phyloP scores from a whole-genome alignment of 495 filamentous ascomycete species.

The Hypoxylon intermedium region DNA sequence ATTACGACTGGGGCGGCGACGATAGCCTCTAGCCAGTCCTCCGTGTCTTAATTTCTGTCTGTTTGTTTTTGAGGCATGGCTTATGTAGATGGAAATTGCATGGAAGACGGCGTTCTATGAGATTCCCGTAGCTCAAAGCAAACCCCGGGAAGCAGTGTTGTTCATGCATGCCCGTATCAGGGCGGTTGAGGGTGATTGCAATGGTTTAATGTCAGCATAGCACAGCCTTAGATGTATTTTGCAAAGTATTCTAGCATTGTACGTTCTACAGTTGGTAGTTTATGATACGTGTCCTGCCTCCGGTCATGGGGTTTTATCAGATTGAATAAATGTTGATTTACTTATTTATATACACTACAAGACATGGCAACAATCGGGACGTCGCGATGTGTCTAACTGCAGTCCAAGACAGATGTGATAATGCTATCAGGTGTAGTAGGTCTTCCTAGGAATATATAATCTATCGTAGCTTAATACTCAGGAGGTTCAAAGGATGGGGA shows the following conservation, averaged over 20 bases:
- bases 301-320: background rate
- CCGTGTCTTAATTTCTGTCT: background rate
- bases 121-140: slow-evolving; percentile 4
- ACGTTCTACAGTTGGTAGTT: background rate
- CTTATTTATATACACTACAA: background rate
- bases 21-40: background rate
- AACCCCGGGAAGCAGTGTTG: slow-evolving; percentile 5
- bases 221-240: slow-evolving; percentile 4
- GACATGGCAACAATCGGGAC: too few relatives aligned
- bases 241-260: background rate
- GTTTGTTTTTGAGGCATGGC: slow-evolving; percentile 16
- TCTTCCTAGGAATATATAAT: background rate
- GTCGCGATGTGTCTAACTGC: too few relatives aligned
- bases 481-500: too few relatives aligned
- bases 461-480: too few relatives aligned
- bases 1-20: background rate
- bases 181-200: background rate
- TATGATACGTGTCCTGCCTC: background rate
- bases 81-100: slow-evolving; percentile 39
- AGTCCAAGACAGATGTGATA: too few relatives aligned
- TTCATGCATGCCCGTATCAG: slow-evolving; percentile 4
- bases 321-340: background rate
- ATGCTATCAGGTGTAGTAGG: too few relatives aligned
- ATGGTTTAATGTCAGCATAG: slow-evolving; percentile 6
- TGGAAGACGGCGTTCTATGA: slow-evolving; percentile 34